Conservation (phyloP, 257 asterid genomes). For the Mentha longifolia region DNA sequence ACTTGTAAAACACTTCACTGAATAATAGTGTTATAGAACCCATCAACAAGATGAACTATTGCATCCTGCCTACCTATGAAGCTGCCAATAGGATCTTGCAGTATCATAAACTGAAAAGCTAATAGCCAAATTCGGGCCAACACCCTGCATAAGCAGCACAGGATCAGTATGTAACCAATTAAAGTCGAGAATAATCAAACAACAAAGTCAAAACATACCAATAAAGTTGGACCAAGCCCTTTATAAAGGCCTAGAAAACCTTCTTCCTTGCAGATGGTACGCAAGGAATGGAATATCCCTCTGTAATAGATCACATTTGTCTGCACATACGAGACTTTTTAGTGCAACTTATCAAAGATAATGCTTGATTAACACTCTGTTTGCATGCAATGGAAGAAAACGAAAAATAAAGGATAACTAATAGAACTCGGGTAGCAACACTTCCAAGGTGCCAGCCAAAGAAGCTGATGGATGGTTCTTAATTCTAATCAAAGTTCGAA, state of each 20-base stretch:
- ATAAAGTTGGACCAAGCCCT: slow-evolving; percentile 85
- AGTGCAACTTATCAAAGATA: slow-evolving; percentile 18
- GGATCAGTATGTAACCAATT: slow-evolving; percentile 34
- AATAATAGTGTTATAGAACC: slow-evolving; percentile 17
- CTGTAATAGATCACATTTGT: slow-evolving; percentile 64
- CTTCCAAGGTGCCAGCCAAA: slow-evolving; percentile 8
- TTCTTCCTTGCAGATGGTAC: slow-evolving; percentile 78
- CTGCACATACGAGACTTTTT: slow-evolving; percentile 47
- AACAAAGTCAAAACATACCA: slow-evolving; percentile 50
- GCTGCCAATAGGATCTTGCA: slow-evolving; percentile 66
- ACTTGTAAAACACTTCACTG: slow-evolving; percentile 23
- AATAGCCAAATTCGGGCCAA: slow-evolving; percentile 82
- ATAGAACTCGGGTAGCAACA: slow-evolving; percentile 22
- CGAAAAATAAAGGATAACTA: slow-evolving; percentile 14
- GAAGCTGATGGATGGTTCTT: neutral
- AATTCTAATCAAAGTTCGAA: slow-evolving; percentile 9
- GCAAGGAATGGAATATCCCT: slow-evolving; percentile 75
- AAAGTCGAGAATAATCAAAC: slow-evolving; percentile 12
- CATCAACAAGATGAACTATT: slow-evolving; percentile 24
- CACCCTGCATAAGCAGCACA: slow-evolving; percentile 60
- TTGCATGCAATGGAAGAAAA: slow-evolving; percentile 19
- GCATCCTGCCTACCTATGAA: slow-evolving; percentile 54
- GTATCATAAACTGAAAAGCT: slow-evolving; percentile 88
- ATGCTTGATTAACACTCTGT: neutral
- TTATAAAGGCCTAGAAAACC: slow-evolving; percentile 72